These are phyloP conservation scores for Chloris gayana DNA, from an alignment of 176 grass and related monocot genomes.

Conservation along the genomic window DNA sequence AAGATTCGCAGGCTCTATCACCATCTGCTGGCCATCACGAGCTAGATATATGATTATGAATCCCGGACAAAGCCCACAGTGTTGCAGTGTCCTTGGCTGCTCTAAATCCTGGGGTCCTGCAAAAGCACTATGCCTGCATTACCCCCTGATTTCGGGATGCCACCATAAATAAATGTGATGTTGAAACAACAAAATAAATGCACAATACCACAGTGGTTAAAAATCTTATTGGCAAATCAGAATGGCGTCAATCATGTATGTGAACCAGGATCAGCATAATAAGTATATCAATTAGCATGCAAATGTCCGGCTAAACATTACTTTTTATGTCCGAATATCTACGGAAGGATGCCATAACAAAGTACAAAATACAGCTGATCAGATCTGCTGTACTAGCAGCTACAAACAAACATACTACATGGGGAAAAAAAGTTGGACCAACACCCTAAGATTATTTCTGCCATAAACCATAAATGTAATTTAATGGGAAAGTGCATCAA, in stretches of 20 bases:
- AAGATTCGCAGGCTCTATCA: slow-evolving; percentile 8
- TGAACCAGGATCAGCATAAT: not conserved
- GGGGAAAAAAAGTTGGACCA: slow-evolving; percentile 15
- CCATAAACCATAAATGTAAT: not conserved
- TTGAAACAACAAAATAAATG: not conserved
- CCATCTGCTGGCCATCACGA: not conserved
- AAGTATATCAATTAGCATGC: not conserved
- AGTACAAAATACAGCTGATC: slow-evolving; percentile 23
- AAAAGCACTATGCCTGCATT: not conserved
- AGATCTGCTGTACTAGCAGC: not conserved
- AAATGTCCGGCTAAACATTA: not conserved
- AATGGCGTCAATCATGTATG: not conserved
- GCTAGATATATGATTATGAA: slow-evolving; percentile 31
- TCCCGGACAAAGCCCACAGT: slow-evolving; percentile 12
- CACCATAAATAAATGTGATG: not conserved
- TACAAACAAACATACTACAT: not conserved
- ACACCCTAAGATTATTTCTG: not conserved
- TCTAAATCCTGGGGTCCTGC: slow-evolving; percentile 18
- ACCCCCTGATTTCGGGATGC: not conserved
- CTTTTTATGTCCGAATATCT: not conserved
- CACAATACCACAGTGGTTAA: not conserved
- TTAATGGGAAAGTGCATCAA: not conserved
- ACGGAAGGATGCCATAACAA: not conserved
- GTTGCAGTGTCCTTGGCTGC: not conserved
- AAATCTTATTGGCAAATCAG: no score